phyloP scores from a whole-genome alignment of 1,284 basidiomycete genomes.

The Spongiforma sp. region DNA sequence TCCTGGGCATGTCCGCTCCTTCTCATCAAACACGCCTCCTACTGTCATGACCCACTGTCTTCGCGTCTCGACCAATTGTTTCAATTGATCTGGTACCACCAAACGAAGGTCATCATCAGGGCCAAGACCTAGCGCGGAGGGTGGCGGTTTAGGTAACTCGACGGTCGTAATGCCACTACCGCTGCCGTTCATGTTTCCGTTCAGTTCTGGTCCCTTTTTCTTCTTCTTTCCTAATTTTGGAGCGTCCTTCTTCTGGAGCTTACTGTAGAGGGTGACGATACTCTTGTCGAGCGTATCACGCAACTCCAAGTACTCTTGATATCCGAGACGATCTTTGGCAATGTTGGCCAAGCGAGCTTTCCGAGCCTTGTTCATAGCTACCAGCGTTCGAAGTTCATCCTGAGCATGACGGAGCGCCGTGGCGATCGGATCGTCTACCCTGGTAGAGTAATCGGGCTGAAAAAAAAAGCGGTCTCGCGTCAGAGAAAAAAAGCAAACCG shows the following conservation, averaged over 20 bases:
- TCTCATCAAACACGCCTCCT: constrained; percentile 68
- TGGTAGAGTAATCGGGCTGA: constrained; percentile 77
- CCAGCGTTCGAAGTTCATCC: constrained; percentile 76
- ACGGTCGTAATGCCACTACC: constrained; percentile 32
- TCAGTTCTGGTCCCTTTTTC: constrained; percentile 58
- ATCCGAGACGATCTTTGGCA: constrained; percentile 88
- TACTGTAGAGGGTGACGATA: constrained; percentile 71
- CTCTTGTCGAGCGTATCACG: constrained; percentile 86
- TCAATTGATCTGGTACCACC: constrained; percentile 73
- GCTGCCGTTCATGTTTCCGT: constrained; percentile 38
- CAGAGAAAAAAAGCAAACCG: constrained; percentile 12
- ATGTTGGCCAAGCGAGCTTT: constrained; percentile 75
- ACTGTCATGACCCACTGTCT: constrained; percentile 76
- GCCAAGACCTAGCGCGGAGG: constrained; percentile 69
- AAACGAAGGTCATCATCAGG: constrained; percentile 70
- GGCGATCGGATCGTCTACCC: constrained; percentile 93
- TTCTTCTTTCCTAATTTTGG: constrained; percentile 74
- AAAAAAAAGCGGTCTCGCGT: constrained; percentile 16
- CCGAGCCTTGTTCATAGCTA: constrained; percentile 83
- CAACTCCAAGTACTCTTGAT: constrained; percentile 85
- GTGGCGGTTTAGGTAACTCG: constrained; percentile 51
- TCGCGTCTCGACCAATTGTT: constrained; percentile 71
- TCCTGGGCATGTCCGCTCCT: constrained; percentile 66
- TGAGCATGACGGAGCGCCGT: constrained; percentile 90
- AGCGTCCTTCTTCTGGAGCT: constrained; percentile 76